phyloP scores from a whole-genome alignment of 306 rosid species.

The Cucurbita ficifolia region DNA sequence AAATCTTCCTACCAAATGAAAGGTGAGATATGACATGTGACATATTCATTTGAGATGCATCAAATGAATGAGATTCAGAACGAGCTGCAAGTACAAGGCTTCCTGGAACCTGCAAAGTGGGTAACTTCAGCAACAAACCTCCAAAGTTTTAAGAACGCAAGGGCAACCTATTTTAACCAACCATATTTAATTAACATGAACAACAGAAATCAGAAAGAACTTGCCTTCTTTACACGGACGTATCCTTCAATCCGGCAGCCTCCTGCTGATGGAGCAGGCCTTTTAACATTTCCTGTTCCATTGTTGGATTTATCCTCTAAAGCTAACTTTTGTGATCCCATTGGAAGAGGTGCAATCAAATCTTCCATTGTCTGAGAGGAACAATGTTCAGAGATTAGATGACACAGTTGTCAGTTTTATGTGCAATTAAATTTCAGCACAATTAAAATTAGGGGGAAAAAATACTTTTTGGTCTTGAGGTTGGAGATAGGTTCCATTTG shows the following conservation, averaged over 20 bases:
- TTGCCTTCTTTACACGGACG: constrained; percentile 85
- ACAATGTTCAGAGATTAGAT: constrained; percentile 15
- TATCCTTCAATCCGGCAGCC: constrained; percentile 90
- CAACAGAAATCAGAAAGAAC: background rate
- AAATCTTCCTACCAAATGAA: constrained; percentile 58
- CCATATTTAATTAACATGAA: background rate
- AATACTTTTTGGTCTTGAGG: background rate
- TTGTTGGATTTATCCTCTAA: constrained; percentile 49
- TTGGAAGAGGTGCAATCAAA: constrained; percentile 47
- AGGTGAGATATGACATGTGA: constrained; percentile 72
- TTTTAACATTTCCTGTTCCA: constrained; percentile 32
- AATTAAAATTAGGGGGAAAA: background rate
- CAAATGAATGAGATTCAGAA: constrained; percentile 87
- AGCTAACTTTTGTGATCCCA: constrained; percentile 36
- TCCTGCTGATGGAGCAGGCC: constrained; percentile 85
- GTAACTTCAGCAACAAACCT: background rate
- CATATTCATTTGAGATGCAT: constrained; percentile 91
- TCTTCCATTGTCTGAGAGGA: constrained; percentile 54
- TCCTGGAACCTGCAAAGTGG: constrained; percentile 80
- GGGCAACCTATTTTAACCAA: background rate
- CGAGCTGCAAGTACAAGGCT: constrained; percentile 65
- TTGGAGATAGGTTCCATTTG: background rate
- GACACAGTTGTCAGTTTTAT: constrained; percentile 1
- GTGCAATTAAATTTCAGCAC: background rate
- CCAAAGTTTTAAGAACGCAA: background rate